Percentiles rank a stretch among this genome's conserved stretches.
Evolutionary conservation across 2,329 filamentous ascomycete genomes (phyloP).

Genomic region (Cladophialophora exuberans): DNA sequence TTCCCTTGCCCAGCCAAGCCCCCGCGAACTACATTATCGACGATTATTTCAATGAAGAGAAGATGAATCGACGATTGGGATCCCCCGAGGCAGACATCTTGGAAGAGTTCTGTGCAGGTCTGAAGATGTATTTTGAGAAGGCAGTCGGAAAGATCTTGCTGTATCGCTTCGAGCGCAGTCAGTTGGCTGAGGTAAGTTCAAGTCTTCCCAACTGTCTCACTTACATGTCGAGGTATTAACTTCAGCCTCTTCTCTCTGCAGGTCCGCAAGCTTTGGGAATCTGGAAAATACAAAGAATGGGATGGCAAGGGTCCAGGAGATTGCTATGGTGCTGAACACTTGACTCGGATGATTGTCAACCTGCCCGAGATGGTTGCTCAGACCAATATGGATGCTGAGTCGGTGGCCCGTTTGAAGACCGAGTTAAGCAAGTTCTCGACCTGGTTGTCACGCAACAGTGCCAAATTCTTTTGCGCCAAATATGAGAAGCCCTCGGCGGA

Average conservation of each 20-base stretch:
- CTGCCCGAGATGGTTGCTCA: conserved; percentile 60
- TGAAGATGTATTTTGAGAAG: conserved; percentile 94
- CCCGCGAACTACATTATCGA: conserved; percentile 78
- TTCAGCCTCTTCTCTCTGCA: conserved; percentile 39
- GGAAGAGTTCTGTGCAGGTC: conserved; percentile 82
- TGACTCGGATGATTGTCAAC: conserved; percentile 74
- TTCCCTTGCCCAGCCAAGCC: conserved; percentile 76
- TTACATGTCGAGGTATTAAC: conserved; percentile 3
- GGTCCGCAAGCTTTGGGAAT: conserved; percentile 71
- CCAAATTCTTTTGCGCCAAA: conserved; percentile 68
- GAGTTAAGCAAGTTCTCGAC: conserved; percentile 83
- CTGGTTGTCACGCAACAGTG: conserved; percentile 79
- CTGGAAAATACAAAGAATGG: conserved; percentile 60
- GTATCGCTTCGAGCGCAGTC: conserved; percentile 90
- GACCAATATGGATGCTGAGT: conserved; percentile 96
- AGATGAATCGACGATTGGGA: conserved; percentile 64
- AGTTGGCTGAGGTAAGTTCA: conserved; percentile 60
- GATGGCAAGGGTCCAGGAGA: conserved; percentile 74
- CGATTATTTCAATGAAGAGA: conserved; percentile 75
- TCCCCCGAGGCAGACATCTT: conserved; percentile 80
- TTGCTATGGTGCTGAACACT: conserved; percentile 90
- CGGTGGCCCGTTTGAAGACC: conserved; percentile 83
- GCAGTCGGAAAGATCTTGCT: conserved; percentile 84
- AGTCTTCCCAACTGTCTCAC: background rate
- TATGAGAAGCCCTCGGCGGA: conserved; percentile 45